Percentiles rank a stretch among this genome's conserved stretches.
Evolutionary conservation across 805 yeast species (phyloP).

Genomic region (Pichia pseudocactophila): DNA sequence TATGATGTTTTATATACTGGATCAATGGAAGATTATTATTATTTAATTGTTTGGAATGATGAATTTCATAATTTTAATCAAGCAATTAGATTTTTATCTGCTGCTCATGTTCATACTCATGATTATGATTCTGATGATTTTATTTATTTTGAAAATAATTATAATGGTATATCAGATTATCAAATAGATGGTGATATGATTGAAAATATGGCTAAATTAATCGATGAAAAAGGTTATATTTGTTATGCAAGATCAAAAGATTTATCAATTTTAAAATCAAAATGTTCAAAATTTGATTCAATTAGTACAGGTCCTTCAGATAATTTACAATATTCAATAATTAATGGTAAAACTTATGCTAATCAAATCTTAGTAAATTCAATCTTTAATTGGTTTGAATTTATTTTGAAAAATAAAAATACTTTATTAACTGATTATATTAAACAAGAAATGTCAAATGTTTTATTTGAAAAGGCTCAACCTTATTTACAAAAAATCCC

Average conservation of each 20-base stretch:
- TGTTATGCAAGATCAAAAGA: slow-evolving; percentile 30
- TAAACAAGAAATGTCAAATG: slow-evolving; percentile 35
- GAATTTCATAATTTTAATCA: slow-evolving; percentile 52
- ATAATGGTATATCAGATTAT: slow-evolving; percentile 2
- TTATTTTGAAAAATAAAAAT: slow-evolving; percentile 32
- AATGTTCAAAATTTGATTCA: slow-evolving; percentile 1
- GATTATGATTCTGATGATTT: slow-evolving; percentile 2
- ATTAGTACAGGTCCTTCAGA: slow-evolving; percentile 13
- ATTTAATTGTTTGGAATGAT: slow-evolving; percentile 67
- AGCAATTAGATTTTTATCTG: slow-evolving; percentile 16
- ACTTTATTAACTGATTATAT: slow-evolving; percentile 30
- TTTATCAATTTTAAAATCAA: slow-evolving; percentile 9
- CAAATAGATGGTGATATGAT: slow-evolving; percentile 1
- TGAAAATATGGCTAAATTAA: slow-evolving; percentile 30
- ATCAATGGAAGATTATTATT: slow-evolving; percentile 25
- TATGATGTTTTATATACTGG: neutral
- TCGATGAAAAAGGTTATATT: slow-evolving; percentile 45
- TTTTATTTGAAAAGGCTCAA: slow-evolving; percentile 31
- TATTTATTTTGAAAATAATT: slow-evolving; percentile 7
- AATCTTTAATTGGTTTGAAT: slow-evolving; percentile 44
- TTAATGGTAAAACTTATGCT: slow-evolving; percentile 40
- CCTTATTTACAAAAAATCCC: slow-evolving; percentile 1
- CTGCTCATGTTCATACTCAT: slow-evolving; percentile 2
- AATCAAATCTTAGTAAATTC: slow-evolving; percentile 39
- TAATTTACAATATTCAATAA: slow-evolving; percentile 50